These are phyloP conservation scores for Penicillium coffeae DNA, from an alignment of 495 filamentous ascomycete genomes.

Conservation along the genomic window DNA sequence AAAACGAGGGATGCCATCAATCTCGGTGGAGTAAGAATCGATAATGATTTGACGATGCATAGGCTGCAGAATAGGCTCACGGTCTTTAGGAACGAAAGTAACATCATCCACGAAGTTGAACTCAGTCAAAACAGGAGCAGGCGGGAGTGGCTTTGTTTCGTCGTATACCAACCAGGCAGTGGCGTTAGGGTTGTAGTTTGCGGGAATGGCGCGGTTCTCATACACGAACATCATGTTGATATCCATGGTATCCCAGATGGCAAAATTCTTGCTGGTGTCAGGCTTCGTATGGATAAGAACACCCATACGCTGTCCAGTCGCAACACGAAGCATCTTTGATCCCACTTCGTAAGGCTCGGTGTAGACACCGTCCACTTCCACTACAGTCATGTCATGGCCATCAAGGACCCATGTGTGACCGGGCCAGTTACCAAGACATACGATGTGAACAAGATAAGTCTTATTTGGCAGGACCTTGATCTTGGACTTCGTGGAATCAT, in stretches of 20 bases:
- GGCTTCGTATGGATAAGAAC: conserved; percentile 58
- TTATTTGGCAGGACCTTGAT: conserved; percentile 46
- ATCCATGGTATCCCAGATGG: conserved; percentile 57
- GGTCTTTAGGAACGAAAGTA: conserved; percentile 62
- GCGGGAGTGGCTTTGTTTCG: conserved; percentile 52
- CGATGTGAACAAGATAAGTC: conserved; percentile 63
- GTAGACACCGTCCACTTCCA: conserved; percentile 73
- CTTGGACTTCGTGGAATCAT: conserved; percentile 51
- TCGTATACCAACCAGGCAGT: conserved; percentile 81
- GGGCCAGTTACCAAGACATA: conserved; percentile 61
- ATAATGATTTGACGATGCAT: conserved; percentile 32
- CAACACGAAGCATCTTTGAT: conserved; percentile 56
- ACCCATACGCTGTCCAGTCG: conserved; percentile 68
- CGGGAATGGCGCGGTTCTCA: conserved; percentile 21
- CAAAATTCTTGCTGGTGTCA: conserved; percentile 42
- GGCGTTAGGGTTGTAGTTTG: conserved; percentile 61
- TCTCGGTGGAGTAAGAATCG: conserved; percentile 51
- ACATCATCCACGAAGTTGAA: conserved; percentile 73
- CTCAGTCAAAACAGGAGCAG: conserved; percentile 49
- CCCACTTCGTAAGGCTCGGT: conserved; percentile 51
- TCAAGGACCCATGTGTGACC: conserved; percentile 53
- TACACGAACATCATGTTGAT: conserved; percentile 53
- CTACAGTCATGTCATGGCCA: conserved; percentile 56
- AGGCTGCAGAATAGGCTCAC: conserved; percentile 42
- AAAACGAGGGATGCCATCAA: conserved; percentile 56